Evolutionary conservation across 2,329 filamentous ascomycete genomes (phyloP), one percentile per base, ranked within the genome.

Genomic region (Tympanopsis confertula): DNA sequence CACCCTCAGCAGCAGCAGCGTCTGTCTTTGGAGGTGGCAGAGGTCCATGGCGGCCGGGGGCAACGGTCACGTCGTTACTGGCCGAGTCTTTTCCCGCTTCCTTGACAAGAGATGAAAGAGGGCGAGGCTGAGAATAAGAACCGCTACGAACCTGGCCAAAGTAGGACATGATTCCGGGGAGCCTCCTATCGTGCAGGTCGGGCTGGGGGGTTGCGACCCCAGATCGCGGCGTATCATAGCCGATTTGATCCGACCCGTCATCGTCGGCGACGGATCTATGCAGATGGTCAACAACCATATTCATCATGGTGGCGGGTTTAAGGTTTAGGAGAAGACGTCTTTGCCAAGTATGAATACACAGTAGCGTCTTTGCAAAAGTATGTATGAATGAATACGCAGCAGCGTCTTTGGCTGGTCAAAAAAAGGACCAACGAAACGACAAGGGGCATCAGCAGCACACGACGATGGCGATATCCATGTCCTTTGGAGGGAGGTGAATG

Each of bases 141-240:
- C 74, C 77, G 71, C 75, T 74, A 95, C 91, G 81, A 94, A 98
- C 91, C 89, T 98, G 91, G 69, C 82, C 83, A 74, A 96, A 94
- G 72, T 91, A 95, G 71, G 82, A 93, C 74, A 91, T 82, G 68
- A 96, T 94, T 58, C 87, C 86, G 49, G 91, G 91, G 57, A 94
- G 71, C 64, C 91, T 83, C 67, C 94, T 95, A 68, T 98, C 91
- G 55, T 84, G 81, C 45, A 83, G 81, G 63, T 96, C 89, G 48
- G 91, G 91, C 54, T 88, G 84, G 49, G 91, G 91, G 45, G 91
- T 98, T 48, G 86, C 84, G 59, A 94, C 77, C 54, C 88, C 87
- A 50, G 88, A 93, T 53, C 87, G 83, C 51, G 87, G 91, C 38
- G 85, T 88, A 50, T 86, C 82, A 58, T 82, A 84, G 56, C 86